Percentiles rank a stretch among this genome's conserved stretches.
Evolutionary conservation across 495 filamentous ascomycete species (phyloP).

Genomic region (Aspergillus kassunensis): DNA sequence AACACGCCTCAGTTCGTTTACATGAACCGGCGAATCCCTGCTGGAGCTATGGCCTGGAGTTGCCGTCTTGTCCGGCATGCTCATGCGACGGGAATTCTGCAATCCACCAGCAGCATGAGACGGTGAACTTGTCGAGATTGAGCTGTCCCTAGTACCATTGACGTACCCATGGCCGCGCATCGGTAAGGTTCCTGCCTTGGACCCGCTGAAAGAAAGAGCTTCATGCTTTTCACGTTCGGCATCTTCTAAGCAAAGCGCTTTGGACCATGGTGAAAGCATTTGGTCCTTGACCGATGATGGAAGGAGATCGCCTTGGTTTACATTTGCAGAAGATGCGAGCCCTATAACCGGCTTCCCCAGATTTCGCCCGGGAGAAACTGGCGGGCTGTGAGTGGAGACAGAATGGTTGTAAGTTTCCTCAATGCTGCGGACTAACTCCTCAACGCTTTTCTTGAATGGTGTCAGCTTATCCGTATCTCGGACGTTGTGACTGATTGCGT

Average conservation of each 20-base stretch:
- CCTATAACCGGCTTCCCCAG: slow-evolving; percentile 58
- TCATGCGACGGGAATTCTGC: slow-evolving; percentile 34
- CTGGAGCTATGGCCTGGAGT: slow-evolving; percentile 53
- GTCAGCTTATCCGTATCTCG: slow-evolving; percentile 19
- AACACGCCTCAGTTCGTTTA: slow-evolving; percentile 82
- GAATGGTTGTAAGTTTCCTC: slow-evolving; percentile 61
- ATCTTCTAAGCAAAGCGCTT: slow-evolving; percentile 62
- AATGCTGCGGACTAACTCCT: slow-evolving; percentile 65
- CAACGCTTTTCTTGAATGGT: slow-evolving; percentile 40
- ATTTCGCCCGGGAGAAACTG: slow-evolving; percentile 63
- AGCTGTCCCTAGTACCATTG: slow-evolving; percentile 47
- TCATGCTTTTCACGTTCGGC: slow-evolving; percentile 64
- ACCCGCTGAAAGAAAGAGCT: slow-evolving; percentile 67
- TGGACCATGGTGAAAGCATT: slow-evolving; percentile 73
- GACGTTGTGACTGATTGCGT: slow-evolving; percentile 9
- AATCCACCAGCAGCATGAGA: slow-evolving; percentile 25
- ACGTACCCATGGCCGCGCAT: slow-evolving; percentile 52
- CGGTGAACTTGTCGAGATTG: slow-evolving; percentile 25
- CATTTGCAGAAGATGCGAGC: slow-evolving; percentile 26
- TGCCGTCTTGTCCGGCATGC: slow-evolving; percentile 45
- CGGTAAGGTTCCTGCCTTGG: slow-evolving; percentile 59
- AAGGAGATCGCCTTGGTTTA: slow-evolving; percentile 37
- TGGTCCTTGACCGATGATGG: slow-evolving; percentile 55
- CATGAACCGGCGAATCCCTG: slow-evolving; percentile 66
- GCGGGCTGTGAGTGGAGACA: slow-evolving; percentile 58